Evolutionary conservation across 192 early-diverging fungal species (phyloP).

Genomic region (Coemansia biformis): DNA sequence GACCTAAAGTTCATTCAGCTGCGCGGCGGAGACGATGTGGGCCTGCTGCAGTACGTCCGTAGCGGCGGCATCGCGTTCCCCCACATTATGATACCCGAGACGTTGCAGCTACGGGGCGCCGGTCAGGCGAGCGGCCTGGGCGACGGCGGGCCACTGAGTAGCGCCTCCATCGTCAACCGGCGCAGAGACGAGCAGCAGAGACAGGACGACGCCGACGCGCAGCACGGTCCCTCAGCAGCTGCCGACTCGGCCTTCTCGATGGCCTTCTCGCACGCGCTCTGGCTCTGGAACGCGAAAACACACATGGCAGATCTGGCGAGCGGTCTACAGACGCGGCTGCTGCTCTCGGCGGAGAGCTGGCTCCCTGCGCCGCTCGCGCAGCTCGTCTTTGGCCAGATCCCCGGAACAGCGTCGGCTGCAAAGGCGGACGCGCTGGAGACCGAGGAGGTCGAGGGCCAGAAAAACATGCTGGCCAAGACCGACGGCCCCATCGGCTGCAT

Average conservation of each 20-base stretch:
- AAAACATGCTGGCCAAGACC: conserved; percentile 32
- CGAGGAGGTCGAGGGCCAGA: conserved; percentile 19
- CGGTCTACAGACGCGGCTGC: conserved; percentile 5
- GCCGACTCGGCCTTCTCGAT: conserved; percentile 6
- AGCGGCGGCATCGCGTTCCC: conserved; percentile 45
- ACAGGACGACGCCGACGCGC: background rate
- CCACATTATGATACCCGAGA: conserved; percentile 49
- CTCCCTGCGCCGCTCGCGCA: conserved; percentile 19
- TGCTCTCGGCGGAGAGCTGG: conserved; percentile 33
- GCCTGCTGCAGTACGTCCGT: conserved; percentile 38
- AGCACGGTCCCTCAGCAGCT: no score
- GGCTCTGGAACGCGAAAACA: conserved; percentile 44
- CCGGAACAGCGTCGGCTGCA: conserved; percentile 25
- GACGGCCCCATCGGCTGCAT: conserved; percentile 53
- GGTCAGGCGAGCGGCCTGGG: background rate
- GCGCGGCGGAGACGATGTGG: conserved; percentile 25
- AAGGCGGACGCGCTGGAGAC: conserved; percentile 15
- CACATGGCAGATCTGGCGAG: conserved; percentile 9
- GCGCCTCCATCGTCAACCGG: no score
- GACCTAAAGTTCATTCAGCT: conserved; percentile 45
- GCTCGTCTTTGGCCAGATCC: conserved; percentile 21
- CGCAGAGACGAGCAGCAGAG: background rate
- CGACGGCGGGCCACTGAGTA: no score
- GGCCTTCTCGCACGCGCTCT: conserved; percentile 9
- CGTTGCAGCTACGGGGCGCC: conserved; percentile 20